These are phyloP conservation scores for Lyophyllum semitale DNA, from an alignment of 768 basidiomycete genomes.

Conservation along the genomic window DNA sequence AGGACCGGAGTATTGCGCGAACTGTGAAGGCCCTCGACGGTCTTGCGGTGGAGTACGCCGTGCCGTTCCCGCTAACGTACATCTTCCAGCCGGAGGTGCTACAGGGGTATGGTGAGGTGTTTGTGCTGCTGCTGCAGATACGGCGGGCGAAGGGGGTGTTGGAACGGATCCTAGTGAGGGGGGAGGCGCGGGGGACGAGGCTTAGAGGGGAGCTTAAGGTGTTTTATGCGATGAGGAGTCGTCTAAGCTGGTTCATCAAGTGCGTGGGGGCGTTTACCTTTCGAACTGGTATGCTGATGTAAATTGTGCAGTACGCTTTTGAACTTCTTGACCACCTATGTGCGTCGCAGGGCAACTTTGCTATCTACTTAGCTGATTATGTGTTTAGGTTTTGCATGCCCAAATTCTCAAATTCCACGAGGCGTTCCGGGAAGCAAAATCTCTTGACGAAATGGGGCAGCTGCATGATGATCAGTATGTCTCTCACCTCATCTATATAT, in stretches of 20 bases:
- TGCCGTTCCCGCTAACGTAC: conserved; percentile 81
- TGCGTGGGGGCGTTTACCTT: conserved; percentile 36
- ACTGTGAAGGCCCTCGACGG: conserved; percentile 70
- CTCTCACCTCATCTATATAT: background rate
- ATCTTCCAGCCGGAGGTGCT: conserved; percentile 63
- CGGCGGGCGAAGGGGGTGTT: conserved; percentile 70
- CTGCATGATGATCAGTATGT: conserved; percentile 73
- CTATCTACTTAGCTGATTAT: background rate
- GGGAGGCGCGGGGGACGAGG: conserved; percentile 36
- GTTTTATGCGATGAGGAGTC: conserved; percentile 76
- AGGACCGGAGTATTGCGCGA: conserved; percentile 42
- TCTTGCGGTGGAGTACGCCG: conserved; percentile 73
- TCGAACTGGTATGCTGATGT: background rate
- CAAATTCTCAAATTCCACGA: conserved; percentile 64
- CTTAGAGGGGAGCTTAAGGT: conserved; percentile 56
- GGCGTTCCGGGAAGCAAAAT: conserved; percentile 50
- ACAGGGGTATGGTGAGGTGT: conserved; percentile 64
- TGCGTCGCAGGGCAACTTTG: conserved; percentile 29
- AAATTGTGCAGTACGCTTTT: conserved; percentile 28
- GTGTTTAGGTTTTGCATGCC: conserved; percentile 63
- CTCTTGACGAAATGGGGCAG: conserved; percentile 76
- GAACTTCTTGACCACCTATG: conserved; percentile 75
- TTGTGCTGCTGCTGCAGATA: conserved; percentile 74
- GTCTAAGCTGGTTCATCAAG: conserved; percentile 86
- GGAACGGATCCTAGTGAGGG: conserved; percentile 69